These are phyloP conservation scores for Cercospora zeae-maydis DNA, from an alignment of 2,329 filamentous ascomycete genomes.

Conservation along the genomic window DNA sequence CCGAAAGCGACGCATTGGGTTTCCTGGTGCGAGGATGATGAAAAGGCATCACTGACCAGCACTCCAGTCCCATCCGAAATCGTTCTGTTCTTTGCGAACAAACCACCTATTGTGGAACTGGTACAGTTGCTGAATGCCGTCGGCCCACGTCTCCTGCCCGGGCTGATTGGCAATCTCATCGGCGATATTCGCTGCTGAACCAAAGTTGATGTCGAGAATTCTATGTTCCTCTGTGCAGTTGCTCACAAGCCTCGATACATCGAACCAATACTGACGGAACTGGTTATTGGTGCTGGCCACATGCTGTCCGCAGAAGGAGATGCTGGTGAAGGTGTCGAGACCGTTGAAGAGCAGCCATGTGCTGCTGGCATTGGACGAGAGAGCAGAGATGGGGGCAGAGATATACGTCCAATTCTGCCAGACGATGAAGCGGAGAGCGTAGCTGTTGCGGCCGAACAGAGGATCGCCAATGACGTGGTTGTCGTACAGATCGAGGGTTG, in stretches of 20 bases:
- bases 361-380: slow-evolving; percentile 38
- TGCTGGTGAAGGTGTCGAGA: slow-evolving; percentile 58
- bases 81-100: slow-evolving; percentile 59
- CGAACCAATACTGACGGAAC: slow-evolving; percentile 60
- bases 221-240: slow-evolving; percentile 40
- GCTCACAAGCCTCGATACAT: slow-evolving; percentile 49
- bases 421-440: slow-evolving; percentile 58
- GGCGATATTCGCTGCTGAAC: slow-evolving; percentile 54
- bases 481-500: slow-evolving; percentile 56
- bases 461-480: slow-evolving; percentile 53
- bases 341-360: slow-evolving; percentile 61
- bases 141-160: slow-evolving; percentile 50
- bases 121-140: slow-evolving; percentile 46
- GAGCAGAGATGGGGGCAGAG: slow-evolving; percentile 43
- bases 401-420: slow-evolving; percentile 60
- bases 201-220: slow-evolving; percentile 53
- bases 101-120: slow-evolving; percentile 55
- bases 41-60: background rate
- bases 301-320: slow-evolving; percentile 53
- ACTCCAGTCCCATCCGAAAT: slow-evolving; percentile 63
- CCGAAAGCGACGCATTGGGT: background rate
- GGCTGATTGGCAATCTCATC: slow-evolving; percentile 51
- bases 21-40: background rate
- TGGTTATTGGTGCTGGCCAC: slow-evolving; percentile 60
- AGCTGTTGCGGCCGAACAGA: slow-evolving; percentile 58